These are phyloP conservation scores for Neocallimastix lanati DNA, from an alignment of 192 early-diverging fungal species.

Conservation along the genomic window DNA sequence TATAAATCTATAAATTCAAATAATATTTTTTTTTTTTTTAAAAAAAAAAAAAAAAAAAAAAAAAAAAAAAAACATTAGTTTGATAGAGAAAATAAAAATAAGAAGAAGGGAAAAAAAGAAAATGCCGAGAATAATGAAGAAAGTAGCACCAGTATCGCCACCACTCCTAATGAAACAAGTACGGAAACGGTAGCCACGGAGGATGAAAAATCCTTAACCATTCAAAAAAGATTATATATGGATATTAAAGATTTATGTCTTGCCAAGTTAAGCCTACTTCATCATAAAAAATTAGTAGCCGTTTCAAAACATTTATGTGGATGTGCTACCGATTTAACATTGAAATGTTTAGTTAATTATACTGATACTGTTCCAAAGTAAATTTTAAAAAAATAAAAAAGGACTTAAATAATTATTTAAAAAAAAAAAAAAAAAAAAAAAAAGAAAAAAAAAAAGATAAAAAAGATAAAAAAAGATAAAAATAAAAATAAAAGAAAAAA, in stretches of 20 bases:
- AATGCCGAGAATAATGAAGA: background rate
- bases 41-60: no score
- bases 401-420: no score
- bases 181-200: no score
- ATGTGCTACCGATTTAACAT: slow-evolving; percentile 66
- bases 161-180: background rate
- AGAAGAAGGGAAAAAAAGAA: background rate
- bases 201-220: background rate
- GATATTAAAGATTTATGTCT: slow-evolving; percentile 77
- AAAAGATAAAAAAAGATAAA: no score
- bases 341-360: slow-evolving; percentile 48
- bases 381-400: no score
- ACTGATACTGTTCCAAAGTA: slow-evolving; percentile 1
- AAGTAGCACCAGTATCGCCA: background rate
- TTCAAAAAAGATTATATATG: slow-evolving; percentile 11
- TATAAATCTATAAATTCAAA: no score
- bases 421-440: no score
- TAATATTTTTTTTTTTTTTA: no score
- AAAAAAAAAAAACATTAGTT: no score
- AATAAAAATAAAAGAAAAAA: no score
- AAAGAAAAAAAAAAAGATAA: no score
- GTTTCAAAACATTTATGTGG: slow-evolving; percentile 86
- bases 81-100: background rate
- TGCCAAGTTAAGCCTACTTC: slow-evolving; percentile 15
- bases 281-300: slow-evolving; percentile 39